Evolutionary conservation across 2,329 filamentous ascomycete species (phyloP), one percentile per base, ranked within the genome.

Genomic region (Lecanicillium sp.): DNA sequence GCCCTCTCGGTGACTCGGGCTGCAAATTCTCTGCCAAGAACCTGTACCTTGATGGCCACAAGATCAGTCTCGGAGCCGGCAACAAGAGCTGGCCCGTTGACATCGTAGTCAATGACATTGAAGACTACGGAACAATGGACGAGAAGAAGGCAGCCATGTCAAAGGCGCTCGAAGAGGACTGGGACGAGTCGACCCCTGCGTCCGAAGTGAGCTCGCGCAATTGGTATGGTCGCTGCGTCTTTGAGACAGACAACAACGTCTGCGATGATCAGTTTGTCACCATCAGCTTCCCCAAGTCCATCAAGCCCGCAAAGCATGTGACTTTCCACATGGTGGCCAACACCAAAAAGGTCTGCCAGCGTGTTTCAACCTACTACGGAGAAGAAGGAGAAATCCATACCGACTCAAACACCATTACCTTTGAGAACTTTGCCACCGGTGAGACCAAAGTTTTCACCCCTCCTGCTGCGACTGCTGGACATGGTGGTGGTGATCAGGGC

Each of bases 141-240:
- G 55, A 55, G 34, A 59, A 58, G 35, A 50, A 54, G 43, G 55
- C 64, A 1, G 68, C 67, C 29, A 41, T 73, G 15, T 42, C 73
- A 19, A 51, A 53, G 37, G 58, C 64, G 33, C 59, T 75, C 11
- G 59, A 62, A 15, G 69, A 77, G 37, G 73, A 79, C 52, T 79
- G 80, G 42, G 64, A 70, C 12, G 54, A 61, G 2, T 55, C 60
- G 6, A 76, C 69, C 1, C 66, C 72, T 4, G 58, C 64, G 38
- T 53, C 61, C 2, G 62, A 68, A n/a, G 56, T 73, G 2, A 66
- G 68, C 3, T 62, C 64, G 5, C 65, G 71, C 9, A 81, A 81
- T 47, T 84, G 88, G 87, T 97, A 88, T 54, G 92, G 92, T 0
- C 79, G 90, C n/a, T 98, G 92, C 55, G 92, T 97, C 2, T 97